Base-by-base conservation (phyloP, 371 early-diverging fungal genomes). In the Phascolomyces articulosus region DNA sequence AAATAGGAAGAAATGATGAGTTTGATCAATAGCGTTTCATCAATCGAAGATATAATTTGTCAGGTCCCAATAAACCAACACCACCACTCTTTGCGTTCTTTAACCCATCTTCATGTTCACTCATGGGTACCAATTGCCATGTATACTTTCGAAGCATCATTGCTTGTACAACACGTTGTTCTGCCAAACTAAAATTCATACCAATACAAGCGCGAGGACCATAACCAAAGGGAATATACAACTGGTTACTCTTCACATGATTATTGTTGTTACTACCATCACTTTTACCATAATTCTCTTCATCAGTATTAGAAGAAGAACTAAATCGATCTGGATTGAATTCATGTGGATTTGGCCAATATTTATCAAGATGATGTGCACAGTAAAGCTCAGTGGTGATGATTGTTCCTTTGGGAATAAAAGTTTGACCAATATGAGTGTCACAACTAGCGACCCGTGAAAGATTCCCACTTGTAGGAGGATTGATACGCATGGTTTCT, bases 401-500 rank as follows among this genome's bases (percentile, higher is more conserved):
- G 20, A 49, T 55, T 0, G 74, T 63, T 8, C 77, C 81, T 62
- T 75, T 76, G 26, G 85, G 85, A 38, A 87, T 67, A 65, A 76
- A 55, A 48, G 70, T n/a, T 23, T 60, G 38, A 64, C 67, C 65
- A 62, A 76, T 10, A 44, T 70, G 59, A 40, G 72, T 59, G 54
- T 71, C 71, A 66, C 70, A 44, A 6, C 56, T 24, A 9, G 73
- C 64, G 1, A 74, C 58, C 55, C 61, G 65, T 16, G 66, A 27
- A 9, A 77, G 60, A 2, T 72, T 56, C 2, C 55, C 59, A 15
- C 60, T 58, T 0, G 65, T 28, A 11, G 78, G 75, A 20, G 73
- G 74, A 68, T 78, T 77, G 53, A 79, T 64, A 9, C 87, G 73
- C 64, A 86, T 64, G 1, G 74, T 77, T 28, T 79, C 77, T 38